Percentiles rank a stretch among this genome's conserved stretches.
phyloP scores from a whole-genome alignment of 2,329 filamentous ascomycete genomes.

The Davidsoniella australis region DNA sequence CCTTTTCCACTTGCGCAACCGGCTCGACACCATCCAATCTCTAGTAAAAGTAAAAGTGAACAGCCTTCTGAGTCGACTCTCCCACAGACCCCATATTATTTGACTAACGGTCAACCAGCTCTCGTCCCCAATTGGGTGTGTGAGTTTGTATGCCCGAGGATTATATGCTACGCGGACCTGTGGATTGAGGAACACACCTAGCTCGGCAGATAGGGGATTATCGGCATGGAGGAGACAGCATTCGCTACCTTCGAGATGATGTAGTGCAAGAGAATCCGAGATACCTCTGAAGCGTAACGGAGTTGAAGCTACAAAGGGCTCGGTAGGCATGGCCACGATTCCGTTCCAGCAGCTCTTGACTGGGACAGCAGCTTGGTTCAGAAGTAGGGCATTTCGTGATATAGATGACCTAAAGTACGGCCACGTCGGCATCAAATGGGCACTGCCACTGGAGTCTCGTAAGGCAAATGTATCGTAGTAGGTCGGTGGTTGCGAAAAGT shows the following conservation, averaged over 20 bases:
- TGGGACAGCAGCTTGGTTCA: constrained; percentile 28
- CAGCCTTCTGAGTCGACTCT: constrained; percentile 35
- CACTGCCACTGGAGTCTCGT: constrained; percentile 33
- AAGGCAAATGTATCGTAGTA: constrained; percentile 49
- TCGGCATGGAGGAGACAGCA: constrained; percentile 65
- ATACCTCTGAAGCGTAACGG: constrained; percentile 45
- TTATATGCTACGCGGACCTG: constrained; percentile 52
- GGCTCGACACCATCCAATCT: constrained; percentile 21
- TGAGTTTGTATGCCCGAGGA: constrained; percentile 30
- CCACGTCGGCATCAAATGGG: constrained; percentile 36
- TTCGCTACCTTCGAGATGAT: constrained; percentile 59
- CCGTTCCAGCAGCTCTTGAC: constrained; percentile 31
- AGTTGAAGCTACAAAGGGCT: constrained; percentile 32
- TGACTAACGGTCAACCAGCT: constrained; percentile 31
- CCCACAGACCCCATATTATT: constrained; percentile 39
- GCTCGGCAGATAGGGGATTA: constrained; percentile 36
- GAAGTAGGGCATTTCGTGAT: constrained; percentile 37
- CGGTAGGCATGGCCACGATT: constrained; percentile 33
- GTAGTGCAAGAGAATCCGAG: constrained; percentile 39
- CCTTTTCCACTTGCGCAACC: constrained; percentile 24
- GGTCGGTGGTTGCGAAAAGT: constrained; percentile 35
- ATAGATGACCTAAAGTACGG: constrained; percentile 36
- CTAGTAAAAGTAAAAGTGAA: constrained; percentile 15
- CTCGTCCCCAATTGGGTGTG: constrained; percentile 22
- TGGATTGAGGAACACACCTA: constrained; percentile 52